Base-by-base conservation (phyloP, 129 eudicot species). In the Lactuca sativa region DNA sequence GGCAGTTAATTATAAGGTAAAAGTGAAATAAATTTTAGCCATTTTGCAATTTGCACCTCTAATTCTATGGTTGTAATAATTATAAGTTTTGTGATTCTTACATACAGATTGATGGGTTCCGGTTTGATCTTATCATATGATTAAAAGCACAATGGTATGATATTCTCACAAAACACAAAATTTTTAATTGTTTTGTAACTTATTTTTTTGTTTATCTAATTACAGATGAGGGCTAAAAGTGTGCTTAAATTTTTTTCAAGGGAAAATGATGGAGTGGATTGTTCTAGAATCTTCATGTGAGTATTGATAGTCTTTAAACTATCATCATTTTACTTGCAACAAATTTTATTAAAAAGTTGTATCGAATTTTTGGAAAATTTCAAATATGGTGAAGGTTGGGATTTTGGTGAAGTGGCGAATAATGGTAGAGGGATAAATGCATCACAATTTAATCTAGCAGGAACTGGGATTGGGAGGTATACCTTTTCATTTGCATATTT, bases 331-430 rank as follows among this genome's bases (percentile, higher is more conserved):
- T 30, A 43, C 21, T 21, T 21, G 21, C 21, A 21, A 31, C 17
- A 40, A 15, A 6, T 71, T 57, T n/a, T 6, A 34, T 25, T 33
- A 54, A 36, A 5, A 32, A 11, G n/a, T 31, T 59, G 34, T 30
- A 36, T 70, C 60, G 49, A 56, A 6, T 47, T 76, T 6, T 51
- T 59, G 13, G 10, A 11, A 21, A 2, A 56, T 62, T 71, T 65
- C 70, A 92, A 96, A 75, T 92, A 92, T 78, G 98, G 98, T 49
- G 98, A 92, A 85, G 98, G 98, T 62, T 92, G 96, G 98, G 89
- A 92, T 80, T 92, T 89, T 60, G 98, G 96, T 70, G 98, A 92
- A 76, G 98, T 92, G 72, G 92, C 95, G 62, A 84, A 85, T 31
- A 89, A 86, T 70, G 96, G 85, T 40, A 91, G 96, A 51, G 98